Percentiles rank a stretch among this genome's conserved stretches.
These are phyloP conservation scores for Logfia minima DNA, from an alignment of 129 eudicot genomes.

Conservation along the genomic window DNA sequence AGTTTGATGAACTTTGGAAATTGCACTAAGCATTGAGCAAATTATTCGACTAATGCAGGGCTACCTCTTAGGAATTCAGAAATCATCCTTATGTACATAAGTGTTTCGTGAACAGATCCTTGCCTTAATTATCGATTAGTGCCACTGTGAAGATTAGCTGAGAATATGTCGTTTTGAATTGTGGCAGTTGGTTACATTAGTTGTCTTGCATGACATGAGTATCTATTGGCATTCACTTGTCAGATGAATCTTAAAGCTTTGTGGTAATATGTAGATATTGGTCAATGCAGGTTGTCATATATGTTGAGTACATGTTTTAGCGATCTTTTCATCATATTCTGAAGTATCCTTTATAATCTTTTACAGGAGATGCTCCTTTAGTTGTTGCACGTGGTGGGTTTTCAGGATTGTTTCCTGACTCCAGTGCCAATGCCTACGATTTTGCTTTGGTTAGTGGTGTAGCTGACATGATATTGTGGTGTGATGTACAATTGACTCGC, in stretches of 20 bases:
- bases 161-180: not conserved
- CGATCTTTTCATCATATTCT: slow-evolving; percentile 21
- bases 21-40: not conserved
- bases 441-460: slow-evolving; percentile 41
- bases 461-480: slow-evolving; percentile 42
- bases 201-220: slow-evolving; percentile 8
- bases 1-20: not conserved
- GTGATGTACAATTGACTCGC: slow-evolving; percentile 59
- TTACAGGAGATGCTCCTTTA: slow-evolving; percentile 45
- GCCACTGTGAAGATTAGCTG: not conserved
- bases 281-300: slow-evolving; percentile 11
- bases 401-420: slow-evolving; percentile 66
- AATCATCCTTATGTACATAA: not conserved
- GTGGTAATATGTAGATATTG: not conserved
- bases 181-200: slow-evolving; percentile 8
- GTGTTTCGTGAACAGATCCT: not conserved
- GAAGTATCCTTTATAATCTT: slow-evolving; percentile 18
- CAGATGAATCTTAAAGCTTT: slow-evolving; percentile 5
- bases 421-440: slow-evolving; percentile 42
- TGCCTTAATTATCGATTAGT: not conserved
- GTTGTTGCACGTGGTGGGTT: slow-evolving; percentile 69
- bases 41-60: not conserved
- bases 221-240: not conserved
- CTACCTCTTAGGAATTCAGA: not conserved
- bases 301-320: slow-evolving; percentile 5